phyloP scores from a whole-genome alignment of 2,329 filamentous ascomycete genomes.

The Penicillium sp. region DNA sequence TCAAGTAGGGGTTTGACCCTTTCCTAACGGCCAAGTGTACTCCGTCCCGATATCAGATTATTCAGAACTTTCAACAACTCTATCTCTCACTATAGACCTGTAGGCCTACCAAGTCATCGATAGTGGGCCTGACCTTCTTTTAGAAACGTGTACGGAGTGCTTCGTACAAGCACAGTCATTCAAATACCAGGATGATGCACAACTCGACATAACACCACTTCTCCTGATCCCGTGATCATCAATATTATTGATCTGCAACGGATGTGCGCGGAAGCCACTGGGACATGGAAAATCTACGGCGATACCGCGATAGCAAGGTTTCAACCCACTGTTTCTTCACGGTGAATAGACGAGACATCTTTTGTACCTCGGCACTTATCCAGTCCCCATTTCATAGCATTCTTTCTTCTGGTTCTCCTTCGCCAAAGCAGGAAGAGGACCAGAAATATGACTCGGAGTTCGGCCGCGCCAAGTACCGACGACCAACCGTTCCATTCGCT shows the following conservation, averaged over 20 bases:
- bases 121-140: too few species aligned
- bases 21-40: background rate
- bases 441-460: background rate
- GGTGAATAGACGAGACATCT: background rate
- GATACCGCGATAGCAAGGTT: background rate
- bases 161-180: too few species aligned
- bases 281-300: background rate
- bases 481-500: background rate
- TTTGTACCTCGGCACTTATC: background rate
- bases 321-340: background rate
- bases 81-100: background rate
- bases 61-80: background rate
- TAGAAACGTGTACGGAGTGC: too few species aligned
- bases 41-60: background rate
- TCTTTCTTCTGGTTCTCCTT: background rate
- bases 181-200: background rate
- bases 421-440: background rate
- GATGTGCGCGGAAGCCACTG: background rate
- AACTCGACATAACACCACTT: background rate
- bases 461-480: background rate
- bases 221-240: too few species aligned
- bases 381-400: too few species aligned
- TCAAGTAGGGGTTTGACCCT: background rate
- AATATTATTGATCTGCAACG: background rate
- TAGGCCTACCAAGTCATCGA: background rate